Base-by-base conservation (phyloP, 2,329 filamentous ascomycete genomes). In the Calycina marina region DNA sequence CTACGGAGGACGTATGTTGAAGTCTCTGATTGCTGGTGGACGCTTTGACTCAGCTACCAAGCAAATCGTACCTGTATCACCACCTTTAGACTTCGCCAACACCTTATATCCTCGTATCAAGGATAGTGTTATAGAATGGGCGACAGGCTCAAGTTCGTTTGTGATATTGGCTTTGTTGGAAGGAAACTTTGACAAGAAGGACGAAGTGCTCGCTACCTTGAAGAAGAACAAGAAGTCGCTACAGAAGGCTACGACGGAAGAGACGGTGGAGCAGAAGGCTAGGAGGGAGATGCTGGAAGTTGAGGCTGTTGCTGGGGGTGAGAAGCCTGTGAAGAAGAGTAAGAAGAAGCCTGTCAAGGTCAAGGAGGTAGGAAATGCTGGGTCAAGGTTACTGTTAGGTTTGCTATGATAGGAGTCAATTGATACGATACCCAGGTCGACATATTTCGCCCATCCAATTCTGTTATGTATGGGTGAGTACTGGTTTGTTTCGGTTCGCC, bases 21-120 rank as follows among this genome's bases (percentile, higher is more conserved):
- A 93, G 61, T 79, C 79, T 0, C 69, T 98, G 5, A 85, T 94
- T 14, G 77, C 84, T 34, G 90, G 90, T 25, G 90, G 92, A 15
- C 76, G 74, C 36, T 98, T 81, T 52, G 84, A 96, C 56, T 72
- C 72, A 39, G 66, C 66, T 26, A 66, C 72, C 2, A 84, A 84
- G 56, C 72, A 66, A 35, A 58, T 90, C 27, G 68, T 79, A 47
- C 70, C 73, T 14, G 67, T 79, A 2, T 73, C 85, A 30, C 84
- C 85, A 11, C 68, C 81, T 5, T 64, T 96, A 35, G 68, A 76
- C 30, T 98, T 98, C 53, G 74, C 82, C 38, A 69, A 79, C 42
- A 61, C 79, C 30, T 64, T 98, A n/a, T 96, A 88, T 53, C 72
- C 77, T 4, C 62, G 79, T 39, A 86, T 96, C 55, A 71, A 80